Percentiles rank a stretch among this genome's conserved stretches.
These are phyloP conservation scores for Ustilago curta DNA, from an alignment of 1,284 basidiomycete genomes.

Conservation along the genomic window DNA sequence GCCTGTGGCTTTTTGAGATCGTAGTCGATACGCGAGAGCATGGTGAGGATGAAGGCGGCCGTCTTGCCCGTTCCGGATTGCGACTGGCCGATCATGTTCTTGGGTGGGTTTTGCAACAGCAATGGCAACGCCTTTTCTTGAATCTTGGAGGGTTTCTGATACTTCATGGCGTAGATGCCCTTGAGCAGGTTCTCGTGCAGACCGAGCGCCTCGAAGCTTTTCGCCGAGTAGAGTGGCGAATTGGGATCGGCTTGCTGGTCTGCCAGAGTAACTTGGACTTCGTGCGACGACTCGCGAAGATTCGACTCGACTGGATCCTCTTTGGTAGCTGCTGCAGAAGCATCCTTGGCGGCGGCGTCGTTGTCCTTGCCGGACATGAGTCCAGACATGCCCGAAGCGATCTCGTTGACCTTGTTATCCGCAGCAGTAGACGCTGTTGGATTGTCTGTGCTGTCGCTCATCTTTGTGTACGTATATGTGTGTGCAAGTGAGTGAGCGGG, in stretches of 20 bases:
- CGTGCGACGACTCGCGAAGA: constrained; percentile 60
- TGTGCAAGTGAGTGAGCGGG: background rate
- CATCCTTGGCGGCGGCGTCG: constrained; percentile 7
- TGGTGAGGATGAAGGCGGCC: constrained; percentile 95
- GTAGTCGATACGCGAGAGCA: constrained; percentile 94
- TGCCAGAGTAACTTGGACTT: constrained; percentile 89
- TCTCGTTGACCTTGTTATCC: constrained; percentile 53
- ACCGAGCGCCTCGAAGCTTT: constrained; percentile 82
- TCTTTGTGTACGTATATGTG: constrained; percentile 10
- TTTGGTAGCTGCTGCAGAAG: constrained; percentile 7
- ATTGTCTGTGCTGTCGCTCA: constrained; percentile 45
- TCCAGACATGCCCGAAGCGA: constrained; percentile 51
- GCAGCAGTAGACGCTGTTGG: constrained; percentile 19
- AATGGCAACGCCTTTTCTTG: constrained; percentile 96
- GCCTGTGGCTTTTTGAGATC: constrained; percentile 82
- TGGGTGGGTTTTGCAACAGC: constrained; percentile 87
- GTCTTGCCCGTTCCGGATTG: constrained; percentile 99
- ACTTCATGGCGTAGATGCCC: constrained; percentile 96
- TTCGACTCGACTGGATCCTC: constrained; percentile 33
- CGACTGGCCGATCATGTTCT: constrained; percentile 99
- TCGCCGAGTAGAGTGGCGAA: constrained; percentile 92
- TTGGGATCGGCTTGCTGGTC: constrained; percentile 97
- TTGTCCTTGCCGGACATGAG: constrained; percentile 48
- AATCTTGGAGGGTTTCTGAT: constrained; percentile 98
- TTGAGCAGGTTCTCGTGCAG: constrained; percentile 85